Evolutionary conservation across 176 grass and related monocot genomes (phyloP).

Genomic region (Aegilops tauschii): DNA sequence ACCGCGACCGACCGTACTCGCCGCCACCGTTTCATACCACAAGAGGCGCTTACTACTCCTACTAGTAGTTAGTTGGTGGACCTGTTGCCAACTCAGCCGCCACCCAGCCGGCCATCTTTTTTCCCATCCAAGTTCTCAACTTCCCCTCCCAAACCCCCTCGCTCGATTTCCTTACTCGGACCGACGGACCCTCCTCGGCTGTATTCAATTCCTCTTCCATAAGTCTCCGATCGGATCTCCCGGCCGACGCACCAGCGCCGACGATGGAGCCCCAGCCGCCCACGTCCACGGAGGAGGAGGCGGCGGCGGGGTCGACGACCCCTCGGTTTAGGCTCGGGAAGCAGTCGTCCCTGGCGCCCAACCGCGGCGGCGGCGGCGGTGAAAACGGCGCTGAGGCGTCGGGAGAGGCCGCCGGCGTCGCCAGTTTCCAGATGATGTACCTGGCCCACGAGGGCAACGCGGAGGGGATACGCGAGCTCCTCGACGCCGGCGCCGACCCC

Average conservation of each 20-base stretch:
- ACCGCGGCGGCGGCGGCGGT: neutral
- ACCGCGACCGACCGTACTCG: neutral
- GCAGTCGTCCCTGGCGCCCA: constrained; percentile 85
- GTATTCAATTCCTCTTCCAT: constrained; percentile 17
- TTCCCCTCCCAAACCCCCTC: constrained; percentile 24
- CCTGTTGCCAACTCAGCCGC: constrained; percentile 29
- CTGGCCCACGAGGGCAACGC: constrained; percentile 66
- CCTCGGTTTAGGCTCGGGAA: constrained; percentile 67
- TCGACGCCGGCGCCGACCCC: constrained; percentile 60
- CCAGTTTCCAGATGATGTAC: constrained; percentile 83
- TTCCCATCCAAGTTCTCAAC: neutral
- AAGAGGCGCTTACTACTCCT: neutral
- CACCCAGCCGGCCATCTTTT: neutral
- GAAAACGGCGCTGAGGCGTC: neutral
- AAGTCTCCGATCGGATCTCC: constrained; percentile 31
- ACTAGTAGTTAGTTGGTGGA: neutral
- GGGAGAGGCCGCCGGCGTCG: constrained; percentile 28
- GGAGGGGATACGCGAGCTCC: constrained; percentile 68
- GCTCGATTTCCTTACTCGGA: neutral
- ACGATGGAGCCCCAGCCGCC: constrained; percentile 47
- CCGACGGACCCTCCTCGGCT: neutral
- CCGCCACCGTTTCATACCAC: neutral
- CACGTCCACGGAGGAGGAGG: neutral
- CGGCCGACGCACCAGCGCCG: neutral
- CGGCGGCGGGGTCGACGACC: neutral